Base-by-base conservation (phyloP, 2,329 filamentous ascomycete genomes). In the Xylariaceae sp. region DNA sequence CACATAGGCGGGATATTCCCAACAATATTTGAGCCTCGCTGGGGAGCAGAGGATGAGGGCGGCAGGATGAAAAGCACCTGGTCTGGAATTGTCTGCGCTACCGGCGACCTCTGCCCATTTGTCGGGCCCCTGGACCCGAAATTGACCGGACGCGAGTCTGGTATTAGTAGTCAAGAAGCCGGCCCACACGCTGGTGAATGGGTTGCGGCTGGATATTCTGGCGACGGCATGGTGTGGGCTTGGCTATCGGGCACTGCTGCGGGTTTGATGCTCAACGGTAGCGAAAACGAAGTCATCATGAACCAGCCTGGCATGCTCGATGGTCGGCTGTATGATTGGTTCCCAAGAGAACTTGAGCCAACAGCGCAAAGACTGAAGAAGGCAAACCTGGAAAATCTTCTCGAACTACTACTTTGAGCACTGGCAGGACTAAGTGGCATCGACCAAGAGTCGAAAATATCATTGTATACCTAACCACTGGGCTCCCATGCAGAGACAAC, bases 181-280 rank as follows among this genome's bases (percentile, higher is more conserved):
- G 12, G 33, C 10, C 51, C 52, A 11, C 10, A 47, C 14, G 56
- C 64, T 0, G 73, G 73, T 1, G 76, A 81, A 60, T 82, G 77
- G 77, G 69, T 80, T n/a, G 69, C 74, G 1, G 77, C 75, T 1
- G 79, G 76, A 1, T 81, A 75, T 59, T 72, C 67, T 41, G 78
- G 78, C 13, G 74, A 80, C 41, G 79, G 79, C 4, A 80, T 81
- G 77, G 74, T 75, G 2, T 77, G 73, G 69, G 73, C 77, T 2
- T 81, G 78, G 77, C 69, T 79, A 13, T 77, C 71, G 42, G 78
- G 77, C 1, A 71, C 70, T 11, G 78, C 76, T 0, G 40, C 78
- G 47, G 77, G 68, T 0, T 55, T 75, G 3, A 78, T 78, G 75
- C 62, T 81, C 9, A 57, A 73, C 1, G 74, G 73, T 0, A 69